phyloP scores from a whole-genome alignment of 2,329 filamentous ascomycete species.

The Lecanicillium sp. region DNA sequence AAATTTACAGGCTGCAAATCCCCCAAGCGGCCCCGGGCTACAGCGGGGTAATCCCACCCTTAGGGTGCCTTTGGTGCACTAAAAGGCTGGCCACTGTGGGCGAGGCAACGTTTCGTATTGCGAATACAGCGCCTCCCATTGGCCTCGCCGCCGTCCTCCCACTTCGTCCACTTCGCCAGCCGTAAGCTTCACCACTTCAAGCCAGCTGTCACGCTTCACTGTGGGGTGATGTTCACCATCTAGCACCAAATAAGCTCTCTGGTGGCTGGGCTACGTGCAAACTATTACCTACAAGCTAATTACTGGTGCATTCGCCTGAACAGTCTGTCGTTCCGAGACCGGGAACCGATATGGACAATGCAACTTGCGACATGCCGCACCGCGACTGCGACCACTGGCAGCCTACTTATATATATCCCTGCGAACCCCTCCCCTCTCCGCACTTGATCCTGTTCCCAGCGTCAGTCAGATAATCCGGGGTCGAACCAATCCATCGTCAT shows the following conservation, averaged over 20 bases:
- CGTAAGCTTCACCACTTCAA: slow-evolving; percentile 5
- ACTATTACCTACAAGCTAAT: slow-evolving; percentile 11
- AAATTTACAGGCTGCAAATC: not conserved
- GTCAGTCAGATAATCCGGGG: not conserved
- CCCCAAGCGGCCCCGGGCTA: no score
- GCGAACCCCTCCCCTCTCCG: not conserved
- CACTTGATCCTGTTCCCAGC: not conserved
- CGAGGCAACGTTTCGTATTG: slow-evolving; percentile 15
- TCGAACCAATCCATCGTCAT: slow-evolving; percentile 13
- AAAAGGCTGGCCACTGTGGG: slow-evolving; percentile 8
- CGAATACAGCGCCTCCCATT: slow-evolving; percentile 9
- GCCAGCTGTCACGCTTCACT: not conserved
- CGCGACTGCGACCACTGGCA: not conserved
- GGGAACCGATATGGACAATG: not conserved
- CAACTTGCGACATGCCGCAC: not conserved
- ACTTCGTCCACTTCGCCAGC: no score
- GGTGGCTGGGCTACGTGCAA: slow-evolving; percentile 1
- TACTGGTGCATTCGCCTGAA: not conserved
- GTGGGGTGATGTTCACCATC: slow-evolving; percentile 2
- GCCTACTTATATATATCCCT: slow-evolving; percentile 17
- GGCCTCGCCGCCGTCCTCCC: no score
- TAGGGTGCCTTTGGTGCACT: no score
- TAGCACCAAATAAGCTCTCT: not conserved
- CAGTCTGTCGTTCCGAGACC: not conserved
- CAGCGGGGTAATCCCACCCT: no score